Evolutionary conservation across 2,329 filamentous ascomycete genomes (phyloP).

Genomic region (Diaporthe helianthi): DNA sequence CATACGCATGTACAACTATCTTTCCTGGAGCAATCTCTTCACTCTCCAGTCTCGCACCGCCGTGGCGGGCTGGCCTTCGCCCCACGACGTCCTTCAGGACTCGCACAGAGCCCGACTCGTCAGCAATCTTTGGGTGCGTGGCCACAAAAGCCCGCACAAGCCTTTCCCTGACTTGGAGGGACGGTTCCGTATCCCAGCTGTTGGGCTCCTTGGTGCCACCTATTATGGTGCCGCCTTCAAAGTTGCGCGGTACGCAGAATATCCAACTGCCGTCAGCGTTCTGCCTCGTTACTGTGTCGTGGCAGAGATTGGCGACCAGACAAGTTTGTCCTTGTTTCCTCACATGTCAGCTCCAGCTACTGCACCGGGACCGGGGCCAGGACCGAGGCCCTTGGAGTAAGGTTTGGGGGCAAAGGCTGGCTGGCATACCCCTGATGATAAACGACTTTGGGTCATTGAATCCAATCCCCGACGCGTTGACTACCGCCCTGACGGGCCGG

Average conservation of each 20-base stretch:
- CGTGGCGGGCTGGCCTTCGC: slow-evolving; percentile 40
- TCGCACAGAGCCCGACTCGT: slow-evolving; percentile 35
- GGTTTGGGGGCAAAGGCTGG: too few species aligned
- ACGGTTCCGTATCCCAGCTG: slow-evolving; percentile 61
- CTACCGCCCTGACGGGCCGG: slow-evolving; percentile 43
- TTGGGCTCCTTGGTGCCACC: slow-evolving; percentile 70
- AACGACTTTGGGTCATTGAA: slow-evolving; percentile 51
- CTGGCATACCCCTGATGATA: slow-evolving; percentile 49
- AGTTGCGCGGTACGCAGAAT: slow-evolving; percentile 67
- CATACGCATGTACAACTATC: slow-evolving; percentile 55
- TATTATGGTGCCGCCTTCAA: slow-evolving; percentile 69
- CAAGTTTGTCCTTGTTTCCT: slow-evolving; percentile 53
- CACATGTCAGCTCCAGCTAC: neutral
- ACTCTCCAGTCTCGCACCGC: slow-evolving; percentile 50
- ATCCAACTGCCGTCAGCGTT: slow-evolving; percentile 68
- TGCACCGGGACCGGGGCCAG: too few species aligned
- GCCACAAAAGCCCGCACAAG: slow-evolving; percentile 51
- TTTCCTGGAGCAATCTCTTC: slow-evolving; percentile 44
- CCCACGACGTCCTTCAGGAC: slow-evolving; percentile 43
- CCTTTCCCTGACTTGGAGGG: slow-evolving; percentile 50
- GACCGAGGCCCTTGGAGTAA: neutral
- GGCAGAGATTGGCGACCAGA: slow-evolving; percentile 49
- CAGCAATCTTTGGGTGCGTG: slow-evolving; percentile 46
- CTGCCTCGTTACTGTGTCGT: slow-evolving; percentile 62
- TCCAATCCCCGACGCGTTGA: slow-evolving; percentile 56